Evolutionary conservation across 2,329 filamentous ascomycete species (phyloP), one percentile per base, ranked within the genome.

Genomic region (Parastagonospora nodorum): DNA sequence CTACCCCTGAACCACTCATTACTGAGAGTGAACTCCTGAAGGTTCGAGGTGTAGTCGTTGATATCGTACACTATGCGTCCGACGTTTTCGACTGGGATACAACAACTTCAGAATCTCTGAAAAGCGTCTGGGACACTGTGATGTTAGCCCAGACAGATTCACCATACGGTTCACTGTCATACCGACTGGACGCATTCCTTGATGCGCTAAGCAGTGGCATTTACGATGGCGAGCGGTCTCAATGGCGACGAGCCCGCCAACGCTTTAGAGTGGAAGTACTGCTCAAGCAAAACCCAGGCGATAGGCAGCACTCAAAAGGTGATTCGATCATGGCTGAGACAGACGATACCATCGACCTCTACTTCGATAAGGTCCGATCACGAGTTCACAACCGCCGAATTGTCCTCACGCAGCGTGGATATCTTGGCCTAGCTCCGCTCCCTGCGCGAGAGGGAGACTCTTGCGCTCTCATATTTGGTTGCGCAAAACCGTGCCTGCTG

Each of bases 391-490:
- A 24, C 19, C 19, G 2, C n/a, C 4, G 16, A 36, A 16, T 36
- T 54, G 38, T 54, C 3, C 12, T 54, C 8, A 54, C 51, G 1
- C n/a, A 39, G 16, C 47, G 43, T 19, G 51, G 51, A 10, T 50
- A 47, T 12, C 29, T 48, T 1, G 51, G 51, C 5, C 32, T 50
- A 12, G 51, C 43, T 15, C 51, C 51, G 6, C 30, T 19, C 3
- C n/a, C 19, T 12, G 28, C 24, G 5, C 35, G 9, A 5, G 16
- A 30, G 14, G 33, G 42, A 38, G 33, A 38, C 8, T 38, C 37
- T 12, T 45, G 47, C 29, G 39, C 19, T 9, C 48, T 54, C 11
- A 42, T 54, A 10, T 54, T 54, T 28, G 51, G 51, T 1, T 54
- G 44, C 28, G 31, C 15, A 14, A 44, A 40, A 5, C 43, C 51